Conservation (phyloP, 768 basidiomycete genomes). For the Boletus eberwhitei region DNA sequence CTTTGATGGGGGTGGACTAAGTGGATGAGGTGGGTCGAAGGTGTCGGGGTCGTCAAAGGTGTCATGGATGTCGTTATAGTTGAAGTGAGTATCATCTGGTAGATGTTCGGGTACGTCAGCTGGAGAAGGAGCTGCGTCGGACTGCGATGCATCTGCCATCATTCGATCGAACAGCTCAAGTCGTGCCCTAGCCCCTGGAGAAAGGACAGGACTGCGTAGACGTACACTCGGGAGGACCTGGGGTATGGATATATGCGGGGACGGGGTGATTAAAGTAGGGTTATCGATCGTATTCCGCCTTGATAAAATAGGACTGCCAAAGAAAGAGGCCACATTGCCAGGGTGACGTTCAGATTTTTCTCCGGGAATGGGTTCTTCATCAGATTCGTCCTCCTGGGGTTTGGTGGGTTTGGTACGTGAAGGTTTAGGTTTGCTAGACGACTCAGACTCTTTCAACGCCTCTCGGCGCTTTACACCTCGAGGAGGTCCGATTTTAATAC, state of each 20-base stretch:
- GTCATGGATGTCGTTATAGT: not conserved
- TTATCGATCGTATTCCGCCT: not conserved
- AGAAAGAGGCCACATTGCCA: not conserved
- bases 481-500: constrained; percentile 27
- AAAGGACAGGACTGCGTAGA: constrained; percentile 16
- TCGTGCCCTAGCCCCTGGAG: constrained; percentile 26
- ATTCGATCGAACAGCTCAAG: constrained; percentile 30
- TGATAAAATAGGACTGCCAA: not conserved
- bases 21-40: not conserved
- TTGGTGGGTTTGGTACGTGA: constrained; percentile 1
- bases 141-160: constrained; percentile 7
- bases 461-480: constrained; percentile 17
- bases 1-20: constrained; percentile 3
- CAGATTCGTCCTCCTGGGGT: not conserved
- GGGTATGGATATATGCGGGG: constrained; percentile 9
- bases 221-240: not conserved
- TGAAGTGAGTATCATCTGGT: constrained; percentile 1
- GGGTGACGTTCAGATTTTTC: not conserved
- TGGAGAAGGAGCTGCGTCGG: not conserved
- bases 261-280: not conserved
- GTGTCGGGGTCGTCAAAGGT: not conserved
- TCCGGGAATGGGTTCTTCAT: not conserved
- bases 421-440: not conserved
- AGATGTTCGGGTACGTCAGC: not conserved
- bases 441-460: not conserved